phyloP scores from a whole-genome alignment of 352 stramenopile species.

The Proteromonas lacertae region DNA sequence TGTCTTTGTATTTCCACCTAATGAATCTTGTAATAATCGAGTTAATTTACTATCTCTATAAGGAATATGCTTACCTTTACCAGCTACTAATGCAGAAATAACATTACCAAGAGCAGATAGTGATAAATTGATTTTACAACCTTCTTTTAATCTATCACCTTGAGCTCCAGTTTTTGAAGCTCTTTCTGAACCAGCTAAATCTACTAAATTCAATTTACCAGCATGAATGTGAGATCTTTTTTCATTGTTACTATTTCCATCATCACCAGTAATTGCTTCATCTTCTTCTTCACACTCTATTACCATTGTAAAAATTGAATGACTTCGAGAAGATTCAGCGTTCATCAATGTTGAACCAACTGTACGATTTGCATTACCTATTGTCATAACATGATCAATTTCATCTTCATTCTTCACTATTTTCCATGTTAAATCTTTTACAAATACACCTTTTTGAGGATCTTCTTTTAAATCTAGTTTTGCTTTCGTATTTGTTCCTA shows the following conservation, averaged over 20 bases:
- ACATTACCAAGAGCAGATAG: conserved; percentile 47
- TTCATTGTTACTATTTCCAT: conserved; percentile 38
- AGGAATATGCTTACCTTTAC: too few relatives aligned
- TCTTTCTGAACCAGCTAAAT: too few relatives aligned
- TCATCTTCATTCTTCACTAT: conserved; percentile 37
- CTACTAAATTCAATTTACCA: conserved; percentile 3
- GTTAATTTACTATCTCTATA: too few relatives aligned
- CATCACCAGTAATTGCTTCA: conserved; percentile 22
- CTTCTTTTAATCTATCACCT: conserved; percentile 10
- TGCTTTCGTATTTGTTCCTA: neutral
- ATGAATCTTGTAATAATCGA: too few relatives aligned
- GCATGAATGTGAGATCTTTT: neutral
- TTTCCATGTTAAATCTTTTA: conserved; percentile 38
- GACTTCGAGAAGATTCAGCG: conserved; percentile 58
- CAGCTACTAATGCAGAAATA: conserved; percentile 27
- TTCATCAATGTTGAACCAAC: conserved; percentile 89
- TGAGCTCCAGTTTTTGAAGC: conserved; percentile 16
- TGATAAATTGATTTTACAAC: conserved; percentile 46
- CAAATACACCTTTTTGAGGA: conserved; percentile 53
- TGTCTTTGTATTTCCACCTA: too few relatives aligned
- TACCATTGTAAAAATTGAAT: conserved; percentile 85
- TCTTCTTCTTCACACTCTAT: conserved; percentile 25
- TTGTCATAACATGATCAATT: conserved; percentile 26
- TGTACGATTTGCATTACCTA: conserved; percentile 30
- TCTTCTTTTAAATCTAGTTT: conserved; percentile 29